phyloP scores from a whole-genome alignment of 2,329 filamentous ascomycete genomes.

The Xylariaceae sp. region DNA sequence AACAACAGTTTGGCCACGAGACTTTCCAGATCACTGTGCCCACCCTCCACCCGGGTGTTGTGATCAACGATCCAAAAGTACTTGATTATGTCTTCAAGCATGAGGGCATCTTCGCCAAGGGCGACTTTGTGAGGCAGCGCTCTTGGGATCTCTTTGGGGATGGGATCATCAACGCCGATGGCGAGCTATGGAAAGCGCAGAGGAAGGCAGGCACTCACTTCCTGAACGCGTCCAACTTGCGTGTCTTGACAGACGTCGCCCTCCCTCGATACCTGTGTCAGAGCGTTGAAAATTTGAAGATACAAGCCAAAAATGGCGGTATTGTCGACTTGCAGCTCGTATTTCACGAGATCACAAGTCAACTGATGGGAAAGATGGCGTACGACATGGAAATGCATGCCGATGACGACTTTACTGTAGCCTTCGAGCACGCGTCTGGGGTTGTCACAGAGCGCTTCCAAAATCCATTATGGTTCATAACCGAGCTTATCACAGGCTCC shows the following conservation, averaged over 20 bases:
- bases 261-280: slow-evolving; percentile 60
- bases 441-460: slow-evolving; percentile 67
- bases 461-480: slow-evolving; percentile 67
- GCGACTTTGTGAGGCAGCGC: slow-evolving; percentile 64
- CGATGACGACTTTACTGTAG: slow-evolving; percentile 62
- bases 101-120: slow-evolving; percentile 66
- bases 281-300: slow-evolving; percentile 48
- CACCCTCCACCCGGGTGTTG: slow-evolving; percentile 65
- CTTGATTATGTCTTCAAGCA: slow-evolving; percentile 68
- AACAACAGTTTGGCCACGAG: slow-evolving; percentile 61
- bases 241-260: slow-evolving; percentile 61
- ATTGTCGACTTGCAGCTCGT: slow-evolving; percentile 63
- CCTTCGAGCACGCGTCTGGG: slow-evolving; percentile 68
- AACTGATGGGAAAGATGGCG: slow-evolving; percentile 71
- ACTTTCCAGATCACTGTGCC: slow-evolving; percentile 69
- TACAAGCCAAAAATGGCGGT: slow-evolving; percentile 33
- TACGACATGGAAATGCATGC: slow-evolving; percentile 73
- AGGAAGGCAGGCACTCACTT: slow-evolving; percentile 66
- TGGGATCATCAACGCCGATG: slow-evolving; percentile 71
- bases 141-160: slow-evolving; percentile 68
- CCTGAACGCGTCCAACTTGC: slow-evolving; percentile 62
- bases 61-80: slow-evolving; percentile 66
- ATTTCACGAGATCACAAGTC: slow-evolving; percentile 68
- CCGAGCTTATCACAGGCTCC: slow-evolving; percentile 58
- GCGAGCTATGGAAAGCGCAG: slow-evolving; percentile 67